These are phyloP conservation scores for Centella asiatica DNA, from an alignment of 129 eudicot genomes.

Conservation along the genomic window DNA sequence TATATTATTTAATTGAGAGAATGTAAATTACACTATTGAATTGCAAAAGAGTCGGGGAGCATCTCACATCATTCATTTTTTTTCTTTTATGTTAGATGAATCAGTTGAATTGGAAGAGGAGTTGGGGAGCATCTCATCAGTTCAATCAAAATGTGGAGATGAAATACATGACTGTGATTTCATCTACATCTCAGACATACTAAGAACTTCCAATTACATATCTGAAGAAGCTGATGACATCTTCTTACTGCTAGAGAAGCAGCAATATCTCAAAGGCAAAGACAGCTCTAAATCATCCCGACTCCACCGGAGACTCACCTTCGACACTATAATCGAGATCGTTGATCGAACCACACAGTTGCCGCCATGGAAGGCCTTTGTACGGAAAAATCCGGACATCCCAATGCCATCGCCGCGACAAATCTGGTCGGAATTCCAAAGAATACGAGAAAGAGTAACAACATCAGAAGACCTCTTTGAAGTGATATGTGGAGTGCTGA, in stretches of 20 bases:
- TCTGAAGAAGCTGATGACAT: conserved; percentile 37
- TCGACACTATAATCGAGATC: conserved; percentile 56
- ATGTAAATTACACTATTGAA: too few relatives aligned
- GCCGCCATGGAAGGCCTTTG: conserved; percentile 56
- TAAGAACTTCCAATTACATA: conserved; percentile 38
- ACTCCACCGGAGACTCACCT: conserved; percentile 55
- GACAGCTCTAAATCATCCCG: conserved; percentile 42
- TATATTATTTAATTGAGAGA: too few relatives aligned
- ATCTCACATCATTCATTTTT: too few relatives aligned
- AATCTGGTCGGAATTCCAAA: conserved; percentile 58
- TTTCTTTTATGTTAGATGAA: conserved; percentile 7
- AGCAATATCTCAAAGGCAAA: conserved; percentile 32
- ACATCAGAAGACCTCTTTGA: conserved; percentile 37
- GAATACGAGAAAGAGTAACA: conserved; percentile 42
- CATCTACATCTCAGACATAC: conserved; percentile 55
- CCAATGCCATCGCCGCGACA: conserved; percentile 15
- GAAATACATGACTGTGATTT: conserved; percentile 45
- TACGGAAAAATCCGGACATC: not conserved
- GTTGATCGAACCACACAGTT: conserved; percentile 33
- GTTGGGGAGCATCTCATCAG: conserved; percentile 31
- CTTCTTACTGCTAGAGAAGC: conserved; percentile 54
- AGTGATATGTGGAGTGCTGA: conserved; percentile 43
- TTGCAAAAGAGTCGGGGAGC: too few relatives aligned
- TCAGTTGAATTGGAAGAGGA: conserved; percentile 44
- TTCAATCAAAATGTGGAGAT: conserved; percentile 19